phyloP scores from a whole-genome alignment of 176 grass and related monocot species.

The Musa troglodytarum region DNA sequence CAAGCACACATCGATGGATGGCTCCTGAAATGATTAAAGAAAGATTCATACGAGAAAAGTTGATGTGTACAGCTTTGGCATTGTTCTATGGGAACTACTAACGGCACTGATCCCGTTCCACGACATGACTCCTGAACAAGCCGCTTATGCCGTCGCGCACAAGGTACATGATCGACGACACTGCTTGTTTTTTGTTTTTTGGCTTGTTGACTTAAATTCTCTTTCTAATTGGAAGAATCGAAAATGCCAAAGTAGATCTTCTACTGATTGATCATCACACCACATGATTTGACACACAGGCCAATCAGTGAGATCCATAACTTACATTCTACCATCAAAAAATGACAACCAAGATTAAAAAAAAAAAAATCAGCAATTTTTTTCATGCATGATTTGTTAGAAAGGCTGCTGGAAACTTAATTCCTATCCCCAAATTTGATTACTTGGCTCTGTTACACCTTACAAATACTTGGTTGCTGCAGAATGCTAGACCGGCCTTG shows the following conservation, averaged over 20 bases:
- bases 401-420: too few species aligned
- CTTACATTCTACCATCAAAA: too few species aligned
- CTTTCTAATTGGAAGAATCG: neutral
- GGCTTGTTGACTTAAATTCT: neutral
- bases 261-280: neutral
- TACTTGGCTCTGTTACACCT: neutral
- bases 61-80: conserved; percentile 92
- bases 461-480: conserved; percentile 13
- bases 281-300: neutral
- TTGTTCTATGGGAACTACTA: conserved; percentile 92
- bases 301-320: too few species aligned
- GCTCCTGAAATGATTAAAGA: conserved; percentile 97
- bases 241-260: neutral
- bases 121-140: conserved; percentile 87
- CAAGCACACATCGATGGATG: conserved; percentile 96
- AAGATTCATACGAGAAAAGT: conserved; percentile 87
- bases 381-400: neutral
- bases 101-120: conserved; percentile 79
- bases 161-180: conserved; percentile 40
- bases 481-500: conserved; percentile 81
- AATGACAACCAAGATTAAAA: too few species aligned
- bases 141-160: conserved; percentile 83
- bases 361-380: neutral
- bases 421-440: neutral
- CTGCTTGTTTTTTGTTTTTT: neutral